These are phyloP conservation scores for Ganoderma meredithae DNA, from an alignment of 1,284 basidiomycete genomes.

Conservation along the genomic window DNA sequence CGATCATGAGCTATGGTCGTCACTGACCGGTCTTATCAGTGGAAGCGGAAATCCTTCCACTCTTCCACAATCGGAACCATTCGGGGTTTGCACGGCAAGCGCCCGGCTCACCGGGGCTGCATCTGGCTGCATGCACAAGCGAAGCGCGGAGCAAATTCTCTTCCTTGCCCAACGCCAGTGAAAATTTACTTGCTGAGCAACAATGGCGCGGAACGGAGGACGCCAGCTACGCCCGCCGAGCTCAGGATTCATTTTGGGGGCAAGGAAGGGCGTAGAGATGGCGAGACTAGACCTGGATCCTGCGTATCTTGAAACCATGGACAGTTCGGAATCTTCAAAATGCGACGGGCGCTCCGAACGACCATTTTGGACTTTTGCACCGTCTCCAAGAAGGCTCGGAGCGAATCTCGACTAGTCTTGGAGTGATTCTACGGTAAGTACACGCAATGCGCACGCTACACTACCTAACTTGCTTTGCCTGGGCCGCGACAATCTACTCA, in stretches of 20 bases:
- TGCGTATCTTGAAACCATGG: not conserved
- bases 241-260: no score
- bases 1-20: not conserved
- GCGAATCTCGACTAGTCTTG: not conserved
- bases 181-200: not conserved
- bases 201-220: not conserved
- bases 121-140: not conserved
- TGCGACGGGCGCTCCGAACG: not conserved
- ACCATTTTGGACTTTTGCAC: not conserved
- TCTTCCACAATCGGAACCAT: not conserved
- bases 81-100: conserved; percentile 1
- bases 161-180: not conserved
- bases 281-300: not conserved
- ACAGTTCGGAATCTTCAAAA: not conserved
- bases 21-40: not conserved
- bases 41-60: not conserved
- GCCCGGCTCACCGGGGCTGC: not conserved
- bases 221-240: not conserved
- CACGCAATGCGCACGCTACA: not conserved
- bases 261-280: not conserved
- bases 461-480: not conserved
- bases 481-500: not conserved
- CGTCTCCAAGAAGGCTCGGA: not conserved
- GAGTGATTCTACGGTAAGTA: no score
- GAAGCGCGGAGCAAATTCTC: conserved; percentile 1